Evolutionary conservation across 768 basidiomycete genomes (phyloP).

Genomic region (Suillus placidus): DNA sequence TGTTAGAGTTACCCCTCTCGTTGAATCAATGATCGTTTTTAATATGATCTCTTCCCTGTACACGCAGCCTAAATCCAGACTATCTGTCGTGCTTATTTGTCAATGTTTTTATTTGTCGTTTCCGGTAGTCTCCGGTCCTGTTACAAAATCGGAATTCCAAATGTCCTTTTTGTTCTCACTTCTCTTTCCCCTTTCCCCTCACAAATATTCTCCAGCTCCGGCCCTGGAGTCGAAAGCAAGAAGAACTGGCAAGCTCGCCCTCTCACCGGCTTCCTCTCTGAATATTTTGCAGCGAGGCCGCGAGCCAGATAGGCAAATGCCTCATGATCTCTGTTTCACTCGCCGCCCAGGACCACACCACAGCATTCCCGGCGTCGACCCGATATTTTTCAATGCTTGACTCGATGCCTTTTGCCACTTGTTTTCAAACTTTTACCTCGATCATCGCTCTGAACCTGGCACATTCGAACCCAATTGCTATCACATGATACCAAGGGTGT

Average conservation of each 20-base stretch:
- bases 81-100: no score
- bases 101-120: background rate
- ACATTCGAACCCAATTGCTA: background rate
- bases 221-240: conserved; percentile 9
- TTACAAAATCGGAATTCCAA: background rate
- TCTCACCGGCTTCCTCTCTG: conserved; percentile 5
- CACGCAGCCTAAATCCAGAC: no score
- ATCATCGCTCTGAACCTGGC: background rate
- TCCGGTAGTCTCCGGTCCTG: background rate
- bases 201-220: background rate
- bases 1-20: no score
- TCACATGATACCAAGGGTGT: conserved; percentile 5
- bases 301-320: conserved; percentile 8
- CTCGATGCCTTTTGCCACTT: background rate
- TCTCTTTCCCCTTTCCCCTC: background rate
- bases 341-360: background rate
- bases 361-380: background rate
- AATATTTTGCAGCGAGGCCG: conserved; percentile 5
- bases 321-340: background rate
- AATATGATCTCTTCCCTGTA: no score
- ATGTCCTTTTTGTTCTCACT: background rate
- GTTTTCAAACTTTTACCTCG: background rate
- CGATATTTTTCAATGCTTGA: background rate
- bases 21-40: no score
- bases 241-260: background rate